Percentiles rank a stretch among this genome's conserved stretches.
Conservation (phyloP, 208 protist genomes). For the Cochliopodium minus region DNA sequence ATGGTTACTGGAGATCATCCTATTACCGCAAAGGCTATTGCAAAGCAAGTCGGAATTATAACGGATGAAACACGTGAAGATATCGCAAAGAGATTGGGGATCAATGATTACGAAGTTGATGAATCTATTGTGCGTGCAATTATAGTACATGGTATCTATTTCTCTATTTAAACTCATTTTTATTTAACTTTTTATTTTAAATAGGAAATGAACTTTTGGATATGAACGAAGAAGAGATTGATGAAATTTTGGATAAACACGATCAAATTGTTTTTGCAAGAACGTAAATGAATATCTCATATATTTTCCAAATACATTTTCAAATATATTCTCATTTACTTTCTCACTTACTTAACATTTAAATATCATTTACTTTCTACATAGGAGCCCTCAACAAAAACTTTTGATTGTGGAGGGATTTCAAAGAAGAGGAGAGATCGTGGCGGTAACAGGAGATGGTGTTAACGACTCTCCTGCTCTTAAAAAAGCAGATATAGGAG, state of each 20-base stretch:
- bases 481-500: constrained; percentile 61
- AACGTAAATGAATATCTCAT: too few species aligned
- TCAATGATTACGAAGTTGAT: constrained; percentile 1
- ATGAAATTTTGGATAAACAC: constrained; percentile 7
- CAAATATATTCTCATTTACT: too few species aligned
- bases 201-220: background rate
- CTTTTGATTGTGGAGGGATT: constrained; percentile 40
- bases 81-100: constrained; percentile 9
- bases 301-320: too few species aligned
- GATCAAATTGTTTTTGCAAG: constrained; percentile 61
- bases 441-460: constrained; percentile 51
- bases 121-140: background rate
- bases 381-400: constrained; percentile 64
- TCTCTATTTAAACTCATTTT: too few species aligned
- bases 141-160: background rate
- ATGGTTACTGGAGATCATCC: constrained; percentile 78
- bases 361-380: too few species aligned
- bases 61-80: constrained; percentile 18
- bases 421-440: constrained; percentile 35
- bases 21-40: constrained; percentile 58
- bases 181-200: background rate
- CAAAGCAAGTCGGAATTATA: constrained; percentile 46
- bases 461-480: constrained; percentile 44
- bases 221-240: constrained; percentile 5
- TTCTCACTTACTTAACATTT: too few species aligned